Base-by-base conservation (phyloP, 257 asterid species). In the Echium plantagineum region DNA sequence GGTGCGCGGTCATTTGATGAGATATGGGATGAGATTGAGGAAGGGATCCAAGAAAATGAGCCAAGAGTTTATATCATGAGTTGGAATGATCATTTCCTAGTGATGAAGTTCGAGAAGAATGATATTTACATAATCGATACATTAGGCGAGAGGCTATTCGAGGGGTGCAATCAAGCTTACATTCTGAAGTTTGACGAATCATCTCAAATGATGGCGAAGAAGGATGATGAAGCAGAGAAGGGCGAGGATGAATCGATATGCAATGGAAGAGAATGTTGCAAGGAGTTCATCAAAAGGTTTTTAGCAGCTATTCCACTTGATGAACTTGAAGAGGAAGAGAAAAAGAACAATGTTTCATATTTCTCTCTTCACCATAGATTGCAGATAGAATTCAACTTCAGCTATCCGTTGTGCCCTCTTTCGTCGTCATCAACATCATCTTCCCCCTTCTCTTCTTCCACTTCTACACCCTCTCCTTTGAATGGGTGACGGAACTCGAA, bases 71-170 rank as follows among this genome's bases (percentile, higher is more conserved):
- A 87, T 75, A 76, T 81, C n/a, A 80, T 86, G 19, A 83, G 95
- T 15, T 86, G 95, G 95, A 79, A 86, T 10, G 93, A 86, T 55
- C 95, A 87, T 78, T 82, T 87, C 76, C 82, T 84, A 58, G 86
- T 84, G 66, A 53, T 86, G 78, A 86, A 84, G 58, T 79, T 63
- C 15, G 94, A 86, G 66, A 59, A 51, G 0, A 31, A 80, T 15
- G 78, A 84, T 26, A 80, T 75, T 52, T 80, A 82, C 72, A 77
- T 84, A 61, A 77, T 86, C 26, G 90, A 86, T 66, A 80, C 94
- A 0, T 77, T 86, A 66, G 95, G 95, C 2, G 94, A 78, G 72
- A 72, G 95, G 74, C 81, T 84, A 4, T 72, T 24, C 31, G 94
- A 82, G 74, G 86, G 94, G 59, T 86, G 95, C 74, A 55, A 66